Evolutionary conservation across 768 basidiomycete genomes (phyloP).

Genomic region (Kwoniella shandongensis): DNA sequence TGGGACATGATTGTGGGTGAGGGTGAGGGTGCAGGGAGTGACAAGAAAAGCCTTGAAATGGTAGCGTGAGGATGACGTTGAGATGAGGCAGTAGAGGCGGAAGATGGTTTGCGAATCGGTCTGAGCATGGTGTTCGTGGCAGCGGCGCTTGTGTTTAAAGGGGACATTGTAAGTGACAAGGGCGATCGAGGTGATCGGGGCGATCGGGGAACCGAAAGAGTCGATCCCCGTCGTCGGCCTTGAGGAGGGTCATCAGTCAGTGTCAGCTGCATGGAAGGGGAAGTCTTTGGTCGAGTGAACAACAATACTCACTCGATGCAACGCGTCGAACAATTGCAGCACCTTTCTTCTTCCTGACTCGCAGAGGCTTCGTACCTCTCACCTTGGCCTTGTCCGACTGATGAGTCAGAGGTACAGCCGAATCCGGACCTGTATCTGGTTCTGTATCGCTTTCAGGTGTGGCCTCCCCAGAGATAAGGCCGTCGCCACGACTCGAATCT

Average conservation of each 20-base stretch:
- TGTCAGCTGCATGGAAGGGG: background rate
- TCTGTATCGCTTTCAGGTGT: background rate
- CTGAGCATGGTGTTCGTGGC: slow-evolving; percentile 6
- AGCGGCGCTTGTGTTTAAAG: too few species aligned
- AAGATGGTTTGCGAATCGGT: slow-evolving; percentile 1
- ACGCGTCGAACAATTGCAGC: background rate
- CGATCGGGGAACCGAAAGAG: slow-evolving; percentile 27
- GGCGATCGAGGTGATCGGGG: slow-evolving; percentile 19
- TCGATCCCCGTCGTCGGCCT: slow-evolving; percentile 26
- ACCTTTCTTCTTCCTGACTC: slow-evolving; percentile 32
- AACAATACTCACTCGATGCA: slow-evolving; percentile 20
- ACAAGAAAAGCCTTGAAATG: slow-evolving; percentile 35
- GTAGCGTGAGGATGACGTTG: slow-evolving; percentile 23
- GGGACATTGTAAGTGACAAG: too few species aligned
- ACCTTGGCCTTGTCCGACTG: background rate
- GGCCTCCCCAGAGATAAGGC: too few species aligned
- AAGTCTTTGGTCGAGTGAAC: background rate
- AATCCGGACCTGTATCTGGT: slow-evolving; percentile 3
- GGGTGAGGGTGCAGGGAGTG: slow-evolving; percentile 3
- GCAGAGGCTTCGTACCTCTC: slow-evolving; percentile 35
- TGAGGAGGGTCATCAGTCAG: slow-evolving; percentile 7
- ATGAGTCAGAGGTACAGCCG: background rate
- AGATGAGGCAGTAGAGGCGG: slow-evolving; percentile 17
- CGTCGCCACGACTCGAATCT: background rate
- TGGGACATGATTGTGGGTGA: slow-evolving; percentile 1